Evolutionary conservation across 441 rosid species (phyloP), one percentile per base, ranked within the genome.

Genomic region (Jatropha multifida): DNA sequence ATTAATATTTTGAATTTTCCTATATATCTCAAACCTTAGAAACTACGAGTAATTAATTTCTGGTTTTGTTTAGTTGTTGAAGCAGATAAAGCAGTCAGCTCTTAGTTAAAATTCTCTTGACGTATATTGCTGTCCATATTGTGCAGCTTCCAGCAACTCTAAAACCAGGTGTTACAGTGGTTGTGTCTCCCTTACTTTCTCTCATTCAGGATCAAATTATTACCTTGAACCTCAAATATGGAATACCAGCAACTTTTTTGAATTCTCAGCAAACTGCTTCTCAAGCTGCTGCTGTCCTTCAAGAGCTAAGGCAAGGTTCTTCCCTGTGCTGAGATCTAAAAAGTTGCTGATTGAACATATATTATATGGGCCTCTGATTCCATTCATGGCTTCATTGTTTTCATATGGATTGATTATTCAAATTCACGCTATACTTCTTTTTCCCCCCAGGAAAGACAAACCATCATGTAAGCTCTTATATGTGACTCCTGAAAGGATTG

Each of bases 151-250:
- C 99, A 73, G 97, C 98, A 23, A 89, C 92, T 72, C 86, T 94
- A 64, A 92, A 90, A 78, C 87, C 90, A 27, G 98, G 99, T 52
- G 94, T 94, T 70, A 93, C 96, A 63, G 89, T 93, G 82, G 99
- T 94, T 73, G 80, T 94, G 78, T 93, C 98, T 81, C 99, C 98
- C 46, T 77, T 94, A 41, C 91, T 93, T 48, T 94, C 99, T 68
- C 94, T 93, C 61, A 94, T 94, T 76, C 99, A 94, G 76, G 99
- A 94, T 83, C 99, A 91, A 84, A 91, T 94, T 77, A 68, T 94
- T 74, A 90, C 97, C 1, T 85, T 94, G 71, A 94, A 88, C 84
- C 86, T 91, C 69, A 93, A 91, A 86, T 90, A 84, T 74, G 92
- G 98, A 71, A 87, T 94, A 84, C 96, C 96, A 37, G 92, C 98